A percentile compares a stretch with the other conserved stretches of the same genome.
phyloP scores from a whole-genome alignment of 441 rosid genomes.

The Daphne laureola region DNA sequence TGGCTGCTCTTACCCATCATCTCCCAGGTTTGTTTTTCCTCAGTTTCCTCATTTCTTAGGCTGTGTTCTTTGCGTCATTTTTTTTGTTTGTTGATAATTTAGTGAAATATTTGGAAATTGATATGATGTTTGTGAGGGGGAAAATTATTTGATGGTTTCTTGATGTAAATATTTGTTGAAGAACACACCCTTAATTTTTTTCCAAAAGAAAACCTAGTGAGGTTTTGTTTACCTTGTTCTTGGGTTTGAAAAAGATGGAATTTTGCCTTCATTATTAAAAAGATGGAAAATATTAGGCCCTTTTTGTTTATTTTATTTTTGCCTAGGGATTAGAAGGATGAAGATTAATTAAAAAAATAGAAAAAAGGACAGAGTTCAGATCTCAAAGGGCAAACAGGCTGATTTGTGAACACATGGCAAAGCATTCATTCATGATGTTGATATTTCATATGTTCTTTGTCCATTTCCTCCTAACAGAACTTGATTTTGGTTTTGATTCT shows the following conservation, averaged over 20 bases:
- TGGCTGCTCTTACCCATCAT: conserved; percentile 58
- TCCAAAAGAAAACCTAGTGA: too few relatives aligned
- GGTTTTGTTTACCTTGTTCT: too few relatives aligned
- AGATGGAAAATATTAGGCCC: too few relatives aligned
- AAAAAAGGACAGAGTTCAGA: conserved; percentile 13
- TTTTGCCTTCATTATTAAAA: conserved; percentile 10
- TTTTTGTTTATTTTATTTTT: neutral
- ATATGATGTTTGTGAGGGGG: too few relatives aligned
- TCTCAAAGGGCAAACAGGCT: neutral
- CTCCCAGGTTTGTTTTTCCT: conserved; percentile 40
- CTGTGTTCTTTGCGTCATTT: too few relatives aligned
- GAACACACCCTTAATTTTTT: too few relatives aligned
- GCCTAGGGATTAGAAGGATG: neutral
- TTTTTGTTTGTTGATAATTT: too few relatives aligned
- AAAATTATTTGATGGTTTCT: too few relatives aligned
- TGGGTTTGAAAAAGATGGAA: conserved; percentile 1
- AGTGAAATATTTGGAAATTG: too few relatives aligned
- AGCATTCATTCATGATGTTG: conserved; percentile 29
- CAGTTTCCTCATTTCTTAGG: too few relatives aligned
- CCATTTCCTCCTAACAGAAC: neutral
- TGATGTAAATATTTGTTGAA: too few relatives aligned
- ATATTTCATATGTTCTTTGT: conserved; percentile 14
- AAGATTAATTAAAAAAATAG: neutral
- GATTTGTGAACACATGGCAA: neutral
- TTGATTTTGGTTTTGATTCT: conserved; percentile 5